phyloP scores from a whole-genome alignment of 352 stramenopile genomes.

The Pythium scleroteichum region DNA sequence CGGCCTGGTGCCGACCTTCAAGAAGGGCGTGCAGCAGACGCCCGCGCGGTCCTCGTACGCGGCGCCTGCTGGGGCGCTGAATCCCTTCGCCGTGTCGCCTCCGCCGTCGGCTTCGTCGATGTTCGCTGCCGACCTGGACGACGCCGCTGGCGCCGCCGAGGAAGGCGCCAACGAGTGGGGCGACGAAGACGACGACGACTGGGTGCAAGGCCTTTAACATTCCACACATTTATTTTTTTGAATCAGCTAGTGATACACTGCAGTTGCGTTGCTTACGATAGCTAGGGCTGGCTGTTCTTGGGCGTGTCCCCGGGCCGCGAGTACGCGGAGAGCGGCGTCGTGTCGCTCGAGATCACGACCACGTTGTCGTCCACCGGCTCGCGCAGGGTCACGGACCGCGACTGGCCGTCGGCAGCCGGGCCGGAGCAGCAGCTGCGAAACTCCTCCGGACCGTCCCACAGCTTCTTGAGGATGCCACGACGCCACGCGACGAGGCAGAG shows the following conservation, averaged over 20 bases:
- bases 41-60: constrained; percentile 16
- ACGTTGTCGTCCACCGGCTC: constrained; percentile 12
- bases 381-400: constrained; percentile 15
- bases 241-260: background rate
- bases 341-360: constrained; percentile 18
- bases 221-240: background rate
- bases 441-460: constrained; percentile 87
- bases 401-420: background rate
- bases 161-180: constrained; percentile 56
- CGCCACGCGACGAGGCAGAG: constrained; percentile 73
- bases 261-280: no score
- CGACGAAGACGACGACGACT: constrained; percentile 71
- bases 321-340: constrained; percentile 25
- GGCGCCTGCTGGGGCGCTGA: constrained; percentile 20
- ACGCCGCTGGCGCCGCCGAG: constrained; percentile 35
- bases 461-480: constrained; percentile 83
- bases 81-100: constrained; percentile 25
- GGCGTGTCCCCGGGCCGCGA: constrained; percentile 19
- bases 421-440: constrained; percentile 2
- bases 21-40: constrained; percentile 48
- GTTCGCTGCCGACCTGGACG: constrained; percentile 72
- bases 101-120: constrained; percentile 47
- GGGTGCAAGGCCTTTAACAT: constrained; percentile 66
- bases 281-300: constrained; percentile 1
- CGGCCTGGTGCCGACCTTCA: constrained; percentile 79